Conservation (phyloP, 768 basidiomycete genomes). For the Pholiota molesta region DNA sequence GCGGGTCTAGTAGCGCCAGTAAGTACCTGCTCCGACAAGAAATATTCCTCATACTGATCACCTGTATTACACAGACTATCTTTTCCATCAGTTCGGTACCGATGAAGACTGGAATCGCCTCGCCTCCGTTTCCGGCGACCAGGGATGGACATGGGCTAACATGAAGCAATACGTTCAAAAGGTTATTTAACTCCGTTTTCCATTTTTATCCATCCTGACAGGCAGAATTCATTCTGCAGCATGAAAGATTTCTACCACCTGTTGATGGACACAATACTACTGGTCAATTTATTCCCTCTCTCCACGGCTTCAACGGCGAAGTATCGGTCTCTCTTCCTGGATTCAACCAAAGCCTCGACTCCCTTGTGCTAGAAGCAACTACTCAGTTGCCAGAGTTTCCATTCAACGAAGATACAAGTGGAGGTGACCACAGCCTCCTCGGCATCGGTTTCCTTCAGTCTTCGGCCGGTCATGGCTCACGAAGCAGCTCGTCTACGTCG, state of each 20-base stretch:
- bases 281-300: constrained; percentile 35
- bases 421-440: constrained; percentile 29
- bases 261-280: constrained; percentile 40
- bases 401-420: constrained; percentile 37
- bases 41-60: not conserved
- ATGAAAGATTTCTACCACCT: constrained; percentile 38
- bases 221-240: constrained; percentile 22
- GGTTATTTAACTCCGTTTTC: constrained; percentile 19
- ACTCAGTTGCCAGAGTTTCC: constrained; percentile 36
- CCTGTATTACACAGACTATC: constrained; percentile 27
- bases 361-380: constrained; percentile 37
- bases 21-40: not conserved
- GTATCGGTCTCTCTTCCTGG: constrained; percentile 35
- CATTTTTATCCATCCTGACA: not conserved
- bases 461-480: constrained; percentile 32
- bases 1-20: constrained; percentile 11
- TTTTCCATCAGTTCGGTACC: constrained; percentile 39
- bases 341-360: constrained; percentile 32
- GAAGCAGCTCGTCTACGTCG: constrained; percentile 39
- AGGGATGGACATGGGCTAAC: constrained; percentile 40
- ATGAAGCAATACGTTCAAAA: constrained; percentile 36
- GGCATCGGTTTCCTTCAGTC: constrained; percentile 38
- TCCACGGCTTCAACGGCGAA: constrained; percentile 38
- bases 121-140: constrained; percentile 35
- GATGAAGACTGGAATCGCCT: constrained; percentile 40